These are phyloP conservation scores for Priceomyces carsonii DNA, from an alignment of 805 yeast species.

Conservation along the genomic window DNA sequence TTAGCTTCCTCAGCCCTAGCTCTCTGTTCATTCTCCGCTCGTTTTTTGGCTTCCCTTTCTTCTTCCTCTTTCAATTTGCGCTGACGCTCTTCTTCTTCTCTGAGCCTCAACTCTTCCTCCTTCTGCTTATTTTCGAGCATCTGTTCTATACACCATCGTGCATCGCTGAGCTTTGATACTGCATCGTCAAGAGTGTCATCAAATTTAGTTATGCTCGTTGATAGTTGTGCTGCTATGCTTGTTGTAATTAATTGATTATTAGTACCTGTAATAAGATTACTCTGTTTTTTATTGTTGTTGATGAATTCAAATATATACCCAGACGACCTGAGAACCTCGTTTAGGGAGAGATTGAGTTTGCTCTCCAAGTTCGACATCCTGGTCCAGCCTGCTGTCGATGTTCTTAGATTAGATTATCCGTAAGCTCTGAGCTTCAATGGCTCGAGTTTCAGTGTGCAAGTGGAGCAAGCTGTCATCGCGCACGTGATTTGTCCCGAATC, in stretches of 20 bases:
- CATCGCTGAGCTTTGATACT: conserved; percentile 40
- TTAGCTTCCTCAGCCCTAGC: conserved; percentile 14
- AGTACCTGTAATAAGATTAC: conserved; percentile 42
- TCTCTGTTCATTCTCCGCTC: conserved; percentile 15
- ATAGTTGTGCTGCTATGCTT: conserved; percentile 34
- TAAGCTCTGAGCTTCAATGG: not conserved
- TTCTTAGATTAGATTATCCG: not conserved
- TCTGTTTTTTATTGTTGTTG: conserved; percentile 40
- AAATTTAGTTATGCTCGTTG: conserved; percentile 34
- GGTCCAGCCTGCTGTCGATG: conserved; percentile 3
- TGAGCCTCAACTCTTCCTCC: conserved; percentile 40
- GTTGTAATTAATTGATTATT: conserved; percentile 43
- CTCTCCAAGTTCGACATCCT: conserved; percentile 33
- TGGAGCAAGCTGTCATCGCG: no score
- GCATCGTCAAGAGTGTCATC: conserved; percentile 47
- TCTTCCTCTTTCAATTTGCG: conserved; percentile 18
- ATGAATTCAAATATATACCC: conserved; percentile 46
- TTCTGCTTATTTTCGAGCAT: conserved; percentile 42
- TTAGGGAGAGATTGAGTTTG: conserved; percentile 39
- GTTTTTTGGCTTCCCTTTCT: conserved; percentile 16
- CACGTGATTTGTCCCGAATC: no score
- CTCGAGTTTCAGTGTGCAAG: no score
- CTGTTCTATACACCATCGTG: conserved; percentile 44
- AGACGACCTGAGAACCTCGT: conserved; percentile 40
- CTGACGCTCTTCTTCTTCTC: conserved; percentile 35